These are phyloP conservation scores for Saccharomycopsis sp. DNA, from an alignment of 805 yeast genomes.

Conservation along the genomic window DNA sequence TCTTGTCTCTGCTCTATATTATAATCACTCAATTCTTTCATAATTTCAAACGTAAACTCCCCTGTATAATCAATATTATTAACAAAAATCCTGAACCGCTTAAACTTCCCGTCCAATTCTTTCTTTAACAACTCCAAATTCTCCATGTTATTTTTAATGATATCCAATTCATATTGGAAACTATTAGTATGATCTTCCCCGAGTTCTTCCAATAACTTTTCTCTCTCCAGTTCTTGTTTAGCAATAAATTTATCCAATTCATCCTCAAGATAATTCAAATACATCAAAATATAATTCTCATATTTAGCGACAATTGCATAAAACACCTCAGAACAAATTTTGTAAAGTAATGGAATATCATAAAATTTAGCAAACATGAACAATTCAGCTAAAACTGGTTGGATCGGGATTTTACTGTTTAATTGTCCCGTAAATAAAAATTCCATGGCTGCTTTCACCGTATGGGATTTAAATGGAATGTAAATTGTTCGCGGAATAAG, in stretches of 20 bases:
- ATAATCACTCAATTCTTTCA: slow-evolving; percentile 5
- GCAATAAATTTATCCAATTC: slow-evolving; percentile 24
- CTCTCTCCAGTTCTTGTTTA: slow-evolving; percentile 26
- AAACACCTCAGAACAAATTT: slow-evolving; percentile 53
- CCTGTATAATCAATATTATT: slow-evolving; percentile 7
- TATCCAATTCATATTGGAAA: too few species aligned
- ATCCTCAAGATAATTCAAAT: slow-evolving; percentile 25
- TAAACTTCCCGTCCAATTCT: slow-evolving; percentile 3
- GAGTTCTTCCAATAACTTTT: slow-evolving; percentile 38
- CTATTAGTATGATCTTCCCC: too few species aligned
- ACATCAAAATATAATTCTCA: slow-evolving; percentile 40
- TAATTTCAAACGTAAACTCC: slow-evolving; percentile 3
- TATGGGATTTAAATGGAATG: slow-evolving; percentile 55
- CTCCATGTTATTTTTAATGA: slow-evolving; percentile 40
- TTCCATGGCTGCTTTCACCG: slow-evolving; percentile 62
- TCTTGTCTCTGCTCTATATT: neutral
- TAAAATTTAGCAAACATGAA: slow-evolving; percentile 43
- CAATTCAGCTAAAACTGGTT: slow-evolving; percentile 42
- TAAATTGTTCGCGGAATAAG: slow-evolving; percentile 62
- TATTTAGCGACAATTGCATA: slow-evolving; percentile 65
- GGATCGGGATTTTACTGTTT: slow-evolving; percentile 61
- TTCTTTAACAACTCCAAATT: slow-evolving; percentile 8
- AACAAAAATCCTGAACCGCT: slow-evolving; percentile 3
- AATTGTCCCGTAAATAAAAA: slow-evolving; percentile 75
- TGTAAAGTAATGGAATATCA: slow-evolving; percentile 64